Base-by-base conservation (phyloP, 1,284 basidiomycete species). In the Mycena citricolor region DNA sequence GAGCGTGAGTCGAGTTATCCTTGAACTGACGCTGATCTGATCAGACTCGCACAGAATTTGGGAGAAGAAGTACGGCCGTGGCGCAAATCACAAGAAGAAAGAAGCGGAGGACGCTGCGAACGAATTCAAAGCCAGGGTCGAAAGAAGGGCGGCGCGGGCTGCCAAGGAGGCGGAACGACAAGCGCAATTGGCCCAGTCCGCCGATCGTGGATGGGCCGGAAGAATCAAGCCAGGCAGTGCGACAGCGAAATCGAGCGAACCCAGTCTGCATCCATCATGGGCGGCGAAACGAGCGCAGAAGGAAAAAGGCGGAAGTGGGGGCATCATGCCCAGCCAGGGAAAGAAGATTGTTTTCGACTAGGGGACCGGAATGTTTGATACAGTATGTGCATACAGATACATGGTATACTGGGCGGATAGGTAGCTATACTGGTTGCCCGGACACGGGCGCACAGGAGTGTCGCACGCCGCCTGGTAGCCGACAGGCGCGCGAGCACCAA, bases 31-130 rank as follows among this genome's bases (percentile, higher is more conserved):
- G 7, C 33, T 37, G 11, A 10, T 39, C 37, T 25, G 32, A 19
- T 19, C 23, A 64, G 65, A 5, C 81, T 85, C 38, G 56, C 81
- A 13, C 57, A 97, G 94, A 1, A 94, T 98, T 53, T 97, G 94
- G 93, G 94, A 97, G 70, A 94, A 94, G 69, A 97, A 94, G 66
- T 97, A 83, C 59, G 94, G 94, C 42, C 80, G 75, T 52, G 82
- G 85, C 49, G 94, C 94, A 11, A 95, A 94, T 62, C 94, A 97
- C 66, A 75, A 94, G 65, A 85, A 87, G 63, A 86, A 81, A 57
- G 73, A 78, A 58, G 65, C 61, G 29, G 68, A 67, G 52, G 57
- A 59, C n/a, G 42, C 37, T 31, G 54, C 43, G 44, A 20, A 71
- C 77, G 31, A 68, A 79, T 42, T 75, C 77, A 42, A 41, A 49